These are phyloP conservation scores for Cyclocybe aegerita DNA, from an alignment of 768 basidiomycete genomes.

Conservation along the genomic window DNA sequence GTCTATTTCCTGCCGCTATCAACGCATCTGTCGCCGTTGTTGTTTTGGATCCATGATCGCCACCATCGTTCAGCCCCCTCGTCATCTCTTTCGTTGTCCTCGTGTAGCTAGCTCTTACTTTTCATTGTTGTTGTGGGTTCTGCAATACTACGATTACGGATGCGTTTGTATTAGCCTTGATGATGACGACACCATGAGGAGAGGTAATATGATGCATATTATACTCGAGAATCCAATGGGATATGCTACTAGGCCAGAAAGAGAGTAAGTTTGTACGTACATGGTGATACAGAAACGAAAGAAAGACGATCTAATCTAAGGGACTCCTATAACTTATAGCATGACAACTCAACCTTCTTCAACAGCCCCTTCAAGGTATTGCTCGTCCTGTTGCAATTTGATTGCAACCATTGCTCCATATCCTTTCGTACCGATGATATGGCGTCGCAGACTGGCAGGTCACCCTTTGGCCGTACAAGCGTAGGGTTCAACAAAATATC, in stretches of 20 bases:
- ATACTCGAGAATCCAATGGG: background rate
- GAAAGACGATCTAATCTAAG: slow-evolving; percentile 4
- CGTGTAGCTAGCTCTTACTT: slow-evolving; percentile 18
- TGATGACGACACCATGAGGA: slow-evolving; percentile 7
- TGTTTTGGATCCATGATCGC: slow-evolving; percentile 16
- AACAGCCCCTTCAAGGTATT: slow-evolving; percentile 78
- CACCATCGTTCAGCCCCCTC: slow-evolving; percentile 16
- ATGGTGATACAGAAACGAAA: slow-evolving; percentile 14
- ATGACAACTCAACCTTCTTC: slow-evolving; percentile 76
- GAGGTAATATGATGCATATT: background rate
- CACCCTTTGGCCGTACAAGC: slow-evolving; percentile 50
- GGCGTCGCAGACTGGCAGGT: slow-evolving; percentile 73
- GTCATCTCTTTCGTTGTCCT: slow-evolving; percentile 20
- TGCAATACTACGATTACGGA: slow-evolving; percentile 31
- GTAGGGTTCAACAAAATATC: slow-evolving; percentile 84
- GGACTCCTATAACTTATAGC: slow-evolving; percentile 27
- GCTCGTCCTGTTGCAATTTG: slow-evolving; percentile 83
- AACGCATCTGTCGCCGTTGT: slow-evolving; percentile 12
- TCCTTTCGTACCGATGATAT: slow-evolving; percentile 63
- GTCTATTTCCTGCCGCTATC: slow-evolving; percentile 6
- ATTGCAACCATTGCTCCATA: slow-evolving; percentile 87
- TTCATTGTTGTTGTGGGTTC: slow-evolving; percentile 35
- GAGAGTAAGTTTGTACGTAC: slow-evolving; percentile 12
- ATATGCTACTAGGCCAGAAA: slow-evolving; percentile 2
- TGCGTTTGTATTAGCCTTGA: slow-evolving; percentile 15